A percentile compares a stretch with the other conserved stretches of the same genome.
Conservation (phyloP, 2,329 filamentous ascomycete species). For the Sarocladiaceae sp. region DNA sequence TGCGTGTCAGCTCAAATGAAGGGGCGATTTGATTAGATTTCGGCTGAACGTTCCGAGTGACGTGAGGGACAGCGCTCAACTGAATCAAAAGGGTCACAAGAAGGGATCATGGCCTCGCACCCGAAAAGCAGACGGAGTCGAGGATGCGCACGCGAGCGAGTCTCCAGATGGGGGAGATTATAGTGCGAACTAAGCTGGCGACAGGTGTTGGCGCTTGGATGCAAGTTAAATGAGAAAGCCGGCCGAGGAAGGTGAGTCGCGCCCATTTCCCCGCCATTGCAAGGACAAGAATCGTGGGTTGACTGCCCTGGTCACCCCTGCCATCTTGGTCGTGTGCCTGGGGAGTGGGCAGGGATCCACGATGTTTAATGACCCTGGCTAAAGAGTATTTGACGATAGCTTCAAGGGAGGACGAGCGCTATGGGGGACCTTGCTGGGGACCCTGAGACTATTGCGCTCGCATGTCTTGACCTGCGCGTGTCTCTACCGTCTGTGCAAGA, state of each 20-base stretch:
- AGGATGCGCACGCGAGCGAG: too few species aligned
- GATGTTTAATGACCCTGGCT: conserved; percentile 4
- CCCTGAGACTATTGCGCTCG: background rate
- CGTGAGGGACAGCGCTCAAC: conserved; percentile 5
- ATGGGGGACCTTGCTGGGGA: background rate
- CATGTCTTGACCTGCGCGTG: background rate
- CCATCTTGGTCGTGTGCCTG: too few species aligned
- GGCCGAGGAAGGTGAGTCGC: background rate
- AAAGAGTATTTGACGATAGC: background rate
- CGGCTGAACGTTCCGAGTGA: conserved; percentile 1
- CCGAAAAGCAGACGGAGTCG: too few species aligned
- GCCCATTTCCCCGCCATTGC: conserved; percentile 5
- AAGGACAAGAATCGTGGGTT: conserved; percentile 1
- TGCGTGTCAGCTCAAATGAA: background rate
- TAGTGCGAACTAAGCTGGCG: background rate
- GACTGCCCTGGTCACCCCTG: too few species aligned
- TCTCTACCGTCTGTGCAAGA: background rate
- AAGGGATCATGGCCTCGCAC: too few species aligned
- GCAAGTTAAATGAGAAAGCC: conserved; percentile 8
- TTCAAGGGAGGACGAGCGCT: background rate
- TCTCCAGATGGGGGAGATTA: background rate
- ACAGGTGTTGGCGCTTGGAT: background rate
- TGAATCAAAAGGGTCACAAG: background rate
- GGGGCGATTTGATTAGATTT: background rate
- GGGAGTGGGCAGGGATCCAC: background rate